Evolutionary conservation across 345 rosid species (phyloP), one percentile per base, ranked within the genome.

Genomic region (Citropsis articulata): DNA sequence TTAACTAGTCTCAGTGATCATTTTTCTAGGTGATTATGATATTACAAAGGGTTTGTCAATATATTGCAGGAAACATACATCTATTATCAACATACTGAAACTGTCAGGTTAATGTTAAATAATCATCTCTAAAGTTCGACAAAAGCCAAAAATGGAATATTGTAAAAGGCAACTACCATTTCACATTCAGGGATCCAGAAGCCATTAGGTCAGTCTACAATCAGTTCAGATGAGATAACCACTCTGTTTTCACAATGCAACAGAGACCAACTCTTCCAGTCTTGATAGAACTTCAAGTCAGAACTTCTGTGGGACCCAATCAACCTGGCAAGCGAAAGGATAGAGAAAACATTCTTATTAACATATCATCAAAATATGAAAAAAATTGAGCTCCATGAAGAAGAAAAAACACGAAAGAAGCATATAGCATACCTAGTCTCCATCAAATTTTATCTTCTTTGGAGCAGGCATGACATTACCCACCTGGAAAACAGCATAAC

Each of bases 381-480:
- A 42, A 5, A 62, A 10, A 18, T 16, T 4, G 6, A 50, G 21
- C 6, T 21, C n/a, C 28, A 1, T 8, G 0, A 38, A 38, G 45
- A 18, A 48, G 48, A 6, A 33, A 45, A 48, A 22, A 27, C 9
- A 42, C 14, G 18, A 13, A 31, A 2, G 57, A 62, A 66, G 61
- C 19, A 3, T 4, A 78, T 67, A 40, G 21, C 60, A 50, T 40
- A 66, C 73, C 71, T 87, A 90, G 35, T 92, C 93, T 82, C 87
- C 88, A 72, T 85, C 85, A 74, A 93, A 94, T 86, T 88, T 90
- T 48, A 94, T 90, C 94, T 86, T 93, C 89, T 91, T 93, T 0
- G 95, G 90, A 21, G 87, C 78, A 56, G 90, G 84, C 72, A 81
- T 84, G 12, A 81, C 50, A 38, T 82, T 77, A 75, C 98, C 98